These are phyloP conservation scores for Trametes coccinea DNA, from an alignment of 768 basidiomycete species.

Conservation along the genomic window DNA sequence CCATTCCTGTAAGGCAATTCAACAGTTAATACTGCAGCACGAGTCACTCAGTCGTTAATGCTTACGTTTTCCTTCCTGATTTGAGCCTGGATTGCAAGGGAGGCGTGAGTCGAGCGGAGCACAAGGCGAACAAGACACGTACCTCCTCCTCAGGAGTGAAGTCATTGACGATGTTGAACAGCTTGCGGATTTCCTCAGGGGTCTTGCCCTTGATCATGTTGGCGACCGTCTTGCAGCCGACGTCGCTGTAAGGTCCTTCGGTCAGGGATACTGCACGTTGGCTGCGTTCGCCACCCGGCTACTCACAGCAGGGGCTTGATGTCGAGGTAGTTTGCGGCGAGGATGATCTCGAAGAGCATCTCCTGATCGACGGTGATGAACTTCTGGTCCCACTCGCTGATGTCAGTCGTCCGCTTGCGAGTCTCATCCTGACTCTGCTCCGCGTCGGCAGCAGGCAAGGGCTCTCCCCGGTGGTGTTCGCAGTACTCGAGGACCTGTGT, in stretches of 20 bases:
- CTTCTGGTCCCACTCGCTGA: constrained; percentile 99
- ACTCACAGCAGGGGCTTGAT: constrained; percentile 96
- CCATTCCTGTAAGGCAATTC: constrained; percentile 70
- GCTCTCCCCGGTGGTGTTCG: constrained; percentile 97
- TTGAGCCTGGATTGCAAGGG: constrained; percentile 63
- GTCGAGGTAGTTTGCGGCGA: constrained; percentile 99
- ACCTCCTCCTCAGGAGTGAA: constrained; percentile 99
- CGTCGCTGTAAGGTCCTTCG: constrained; percentile 59
- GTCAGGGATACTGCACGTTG: background rate
- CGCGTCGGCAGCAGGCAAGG: constrained; percentile 83
- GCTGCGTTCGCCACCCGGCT: constrained; percentile 5
- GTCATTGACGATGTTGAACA: constrained; percentile 97
- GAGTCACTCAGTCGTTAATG: constrained; percentile 16
- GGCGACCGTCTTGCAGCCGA: constrained; percentile 97
- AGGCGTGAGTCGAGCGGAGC: constrained; percentile 15
- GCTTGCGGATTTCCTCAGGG: constrained; percentile 97
- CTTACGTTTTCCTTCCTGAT: constrained; percentile 99
- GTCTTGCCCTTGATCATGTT: constrained; percentile 99
- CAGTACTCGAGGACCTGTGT: constrained; percentile 95
- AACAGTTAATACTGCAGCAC: constrained; percentile 14
- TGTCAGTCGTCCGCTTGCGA: constrained; percentile 97
- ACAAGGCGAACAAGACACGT: constrained; percentile 23
- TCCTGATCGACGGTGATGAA: constrained; percentile 99
- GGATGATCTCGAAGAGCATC: constrained; percentile 99
- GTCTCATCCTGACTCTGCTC: constrained; percentile 89